phyloP scores from a whole-genome alignment of 805 yeast species.

The Saccharomycopsis vini region DNA sequence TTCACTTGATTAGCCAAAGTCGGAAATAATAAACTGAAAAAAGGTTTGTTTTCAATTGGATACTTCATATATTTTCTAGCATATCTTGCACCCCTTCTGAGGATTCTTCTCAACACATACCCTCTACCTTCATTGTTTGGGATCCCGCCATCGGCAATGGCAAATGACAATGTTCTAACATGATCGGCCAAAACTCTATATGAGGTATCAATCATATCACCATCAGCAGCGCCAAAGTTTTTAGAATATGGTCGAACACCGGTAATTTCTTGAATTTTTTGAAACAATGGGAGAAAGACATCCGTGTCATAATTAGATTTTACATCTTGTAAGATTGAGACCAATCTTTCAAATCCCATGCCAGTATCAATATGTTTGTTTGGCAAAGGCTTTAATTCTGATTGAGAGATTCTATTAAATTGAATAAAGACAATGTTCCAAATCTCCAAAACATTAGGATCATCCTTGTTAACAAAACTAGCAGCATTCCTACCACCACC shows the following conservation, averaged over 20 bases:
- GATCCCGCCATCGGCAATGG: slow-evolving; percentile 97
- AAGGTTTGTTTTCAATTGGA: slow-evolving; percentile 70
- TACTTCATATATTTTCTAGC: slow-evolving; percentile 93
- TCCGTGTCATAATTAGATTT: slow-evolving; percentile 95
- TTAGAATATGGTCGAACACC: slow-evolving; percentile 89
- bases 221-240: slow-evolving; percentile 85
- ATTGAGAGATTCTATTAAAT: slow-evolving; percentile 87
- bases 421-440: slow-evolving; percentile 98
- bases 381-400: slow-evolving; percentile 73
- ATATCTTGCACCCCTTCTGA: slow-evolving; percentile 96
- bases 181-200: slow-evolving; percentile 98
- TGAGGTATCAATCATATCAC: slow-evolving; percentile 94
- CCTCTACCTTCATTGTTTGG: slow-evolving; percentile 99
- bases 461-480: slow-evolving; percentile 84
- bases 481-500: slow-evolving; percentile 93
- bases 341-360: slow-evolving; percentile 97
- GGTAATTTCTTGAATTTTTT: slow-evolving; percentile 81
- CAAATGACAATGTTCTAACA: slow-evolving; percentile 92
- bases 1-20: slow-evolving; percentile 83
- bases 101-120: slow-evolving; percentile 90
- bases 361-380: slow-evolving; percentile 97
- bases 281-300: slow-evolving; percentile 84
- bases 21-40: slow-evolving; percentile 87
- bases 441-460: slow-evolving; percentile 93
- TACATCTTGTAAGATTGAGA: slow-evolving; percentile 85